phyloP scores from a whole-genome alignment of 768 basidiomycete species.

The Leccinum boreale region DNA sequence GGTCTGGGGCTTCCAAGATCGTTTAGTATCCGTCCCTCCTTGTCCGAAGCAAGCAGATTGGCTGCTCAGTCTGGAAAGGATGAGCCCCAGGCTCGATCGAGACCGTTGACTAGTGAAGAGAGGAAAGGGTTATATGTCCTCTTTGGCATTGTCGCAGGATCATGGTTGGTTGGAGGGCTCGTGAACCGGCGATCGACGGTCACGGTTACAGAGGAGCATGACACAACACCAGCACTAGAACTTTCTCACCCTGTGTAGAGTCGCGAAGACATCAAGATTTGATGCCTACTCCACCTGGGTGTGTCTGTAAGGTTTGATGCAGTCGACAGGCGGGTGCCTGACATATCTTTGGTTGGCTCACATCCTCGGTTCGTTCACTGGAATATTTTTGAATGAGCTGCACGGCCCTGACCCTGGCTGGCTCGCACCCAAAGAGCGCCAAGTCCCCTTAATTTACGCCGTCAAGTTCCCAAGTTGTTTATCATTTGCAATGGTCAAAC shows the following conservation, averaged over 20 bases:
- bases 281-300: not conserved
- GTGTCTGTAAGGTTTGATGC: not conserved
- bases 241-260: conserved; percentile 3
- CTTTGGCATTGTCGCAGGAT: conserved; percentile 46
- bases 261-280: not conserved
- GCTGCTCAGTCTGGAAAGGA: conserved; percentile 17
- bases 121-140: conserved; percentile 46
- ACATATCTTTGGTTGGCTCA: not conserved
- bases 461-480: not conserved
- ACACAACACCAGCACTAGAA: conserved; percentile 13
- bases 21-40: conserved; percentile 21
- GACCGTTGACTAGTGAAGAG: conserved; percentile 43
- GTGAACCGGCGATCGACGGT: conserved; percentile 12
- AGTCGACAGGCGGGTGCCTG: not conserved
- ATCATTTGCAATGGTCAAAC: conserved; percentile 1
- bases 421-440: not conserved
- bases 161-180: conserved; percentile 43
- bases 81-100: conserved; percentile 21
- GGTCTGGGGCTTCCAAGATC: conserved; percentile 36
- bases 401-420: not conserved
- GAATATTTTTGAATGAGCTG: not conserved
- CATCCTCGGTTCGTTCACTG: not conserved
- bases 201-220: conserved; percentile 8
- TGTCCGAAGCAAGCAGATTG: conserved; percentile 5
- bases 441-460: not conserved